Base-by-base conservation (phyloP, 1,284 basidiomycete species). In the Naganishia liquefaciens region DNA sequence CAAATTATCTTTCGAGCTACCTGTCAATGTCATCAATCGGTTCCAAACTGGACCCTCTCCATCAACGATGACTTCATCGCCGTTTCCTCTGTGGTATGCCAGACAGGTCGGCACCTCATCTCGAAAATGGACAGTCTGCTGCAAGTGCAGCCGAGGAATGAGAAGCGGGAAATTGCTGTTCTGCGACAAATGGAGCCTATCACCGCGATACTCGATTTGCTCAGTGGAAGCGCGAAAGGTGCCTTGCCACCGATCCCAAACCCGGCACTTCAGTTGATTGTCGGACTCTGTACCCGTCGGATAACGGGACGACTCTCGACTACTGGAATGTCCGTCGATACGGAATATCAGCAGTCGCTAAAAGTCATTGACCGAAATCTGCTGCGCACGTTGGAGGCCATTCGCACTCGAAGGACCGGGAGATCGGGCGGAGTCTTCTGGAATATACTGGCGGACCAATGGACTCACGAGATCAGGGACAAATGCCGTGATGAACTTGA, bases 391-490 rank as follows among this genome's bases (percentile, higher is more conserved):
- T 13, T 60, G 19, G 46, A 25, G 10, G 25, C 27, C 33, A 23
- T 60, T 13, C 46, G 57, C n/a, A 21, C 17, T 17, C 30, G n/a
- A 27, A 46, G 37, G 40, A 25, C 21, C 7, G 57, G 57, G 9
- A 30, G 57, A 39, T 21, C 30, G 19, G 57, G 46, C 9, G 57
- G 57, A 6, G 39, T 50, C 11, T 50, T 60, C 15, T 60, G 57
- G 57, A 27, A 49, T n/a, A 25, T 60, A 17, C 57, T 60, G 23
- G 57, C 46, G 9, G 46, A 60, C 40, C 46, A 49, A 50, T 60
- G 57, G 57, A 33, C 40, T 27, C 57, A 60, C 30, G 46, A 60
- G 21, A 40, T 60, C 46, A 60, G 40, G 46, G 46, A 25, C 11
- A 60, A 60, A 25, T 37, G 33, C 21, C 21, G 23, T 15, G 33